Conservation (phyloP, 2,329 filamentous ascomycete genomes). For the Verticillium zaregamsianum region DNA sequence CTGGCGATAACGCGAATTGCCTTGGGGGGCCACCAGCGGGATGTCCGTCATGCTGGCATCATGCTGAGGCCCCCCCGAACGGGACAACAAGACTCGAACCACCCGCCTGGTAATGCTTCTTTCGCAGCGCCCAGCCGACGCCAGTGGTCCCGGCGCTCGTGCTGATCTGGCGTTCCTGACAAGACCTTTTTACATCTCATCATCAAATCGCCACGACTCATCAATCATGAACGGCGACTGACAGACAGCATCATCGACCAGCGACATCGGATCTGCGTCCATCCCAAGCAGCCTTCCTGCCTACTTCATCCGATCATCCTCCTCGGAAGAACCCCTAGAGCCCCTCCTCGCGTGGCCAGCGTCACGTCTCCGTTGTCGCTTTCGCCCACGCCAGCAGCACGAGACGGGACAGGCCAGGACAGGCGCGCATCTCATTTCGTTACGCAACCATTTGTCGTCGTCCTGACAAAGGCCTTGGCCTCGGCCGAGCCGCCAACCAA, state of each 20-base stretch:
- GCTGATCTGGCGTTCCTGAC: constrained; percentile 8
- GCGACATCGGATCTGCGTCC: not conserved
- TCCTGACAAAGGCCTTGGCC: constrained; percentile 3
- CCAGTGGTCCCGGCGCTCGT: not conserved
- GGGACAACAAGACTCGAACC: not conserved
- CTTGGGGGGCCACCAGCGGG: not conserved
- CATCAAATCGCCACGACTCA: not conserved
- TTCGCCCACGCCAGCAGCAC: not conserved
- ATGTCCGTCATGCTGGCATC: not conserved
- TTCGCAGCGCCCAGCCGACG: not conserved
- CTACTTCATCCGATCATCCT: not conserved
- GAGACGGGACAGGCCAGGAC: not conserved
- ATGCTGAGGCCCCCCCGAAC: not conserved
- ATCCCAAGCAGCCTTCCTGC: not conserved
- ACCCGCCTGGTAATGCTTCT: not conserved
- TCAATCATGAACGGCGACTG: not conserved
- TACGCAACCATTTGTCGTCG: constrained; percentile 7
- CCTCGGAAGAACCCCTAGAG: not conserved
- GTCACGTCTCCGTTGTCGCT: not conserved
- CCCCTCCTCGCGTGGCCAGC: not conserved
- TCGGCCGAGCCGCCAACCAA: not conserved
- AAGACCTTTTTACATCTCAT: constrained; percentile 2
- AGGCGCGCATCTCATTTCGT: not conserved
- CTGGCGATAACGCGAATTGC: not conserved
- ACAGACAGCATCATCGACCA: not conserved